These are phyloP conservation scores for Craterostigma plantagineum DNA, from an alignment of 257 asterid genomes.

Conservation along the genomic window DNA sequence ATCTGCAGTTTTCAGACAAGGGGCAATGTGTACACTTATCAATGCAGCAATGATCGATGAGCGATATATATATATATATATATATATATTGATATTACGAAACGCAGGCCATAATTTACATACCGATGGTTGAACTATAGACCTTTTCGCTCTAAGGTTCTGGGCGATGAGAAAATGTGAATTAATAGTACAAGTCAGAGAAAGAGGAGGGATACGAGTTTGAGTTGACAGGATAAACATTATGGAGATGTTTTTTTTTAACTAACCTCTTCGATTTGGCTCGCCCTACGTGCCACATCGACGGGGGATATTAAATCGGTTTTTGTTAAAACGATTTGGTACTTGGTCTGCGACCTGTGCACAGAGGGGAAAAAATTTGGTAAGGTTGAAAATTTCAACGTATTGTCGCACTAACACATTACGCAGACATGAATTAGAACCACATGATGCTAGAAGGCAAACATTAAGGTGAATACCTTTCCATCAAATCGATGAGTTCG, in stretches of 20 bases:
- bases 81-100: neutral
- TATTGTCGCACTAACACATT: neutral
- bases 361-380: neutral
- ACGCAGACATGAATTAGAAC: neutral
- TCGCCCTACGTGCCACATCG: conserved; percentile 91
- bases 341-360: conserved; percentile 61
- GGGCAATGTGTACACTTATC: no score
- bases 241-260: neutral
- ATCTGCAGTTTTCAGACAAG: conserved; percentile 27
- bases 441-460: neutral
- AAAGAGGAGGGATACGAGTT: neutral
- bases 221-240: neutral
- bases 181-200: neutral
- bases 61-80: no score
- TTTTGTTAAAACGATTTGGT: conserved; percentile 87
- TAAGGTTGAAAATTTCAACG: no score
- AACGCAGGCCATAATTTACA: conserved; percentile 1
- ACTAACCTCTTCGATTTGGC: conserved; percentile 93
- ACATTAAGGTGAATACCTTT: conserved; percentile 31
- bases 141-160: conserved; percentile 69
- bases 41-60: no score
- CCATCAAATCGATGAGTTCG: conserved; percentile 85
- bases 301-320: conserved; percentile 77
- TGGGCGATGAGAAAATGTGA: conserved; percentile 24
- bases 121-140: conserved; percentile 89